Evolutionary conservation across 305 asterid genomes (phyloP).

Genomic region (Ilex paraguariensis): DNA sequence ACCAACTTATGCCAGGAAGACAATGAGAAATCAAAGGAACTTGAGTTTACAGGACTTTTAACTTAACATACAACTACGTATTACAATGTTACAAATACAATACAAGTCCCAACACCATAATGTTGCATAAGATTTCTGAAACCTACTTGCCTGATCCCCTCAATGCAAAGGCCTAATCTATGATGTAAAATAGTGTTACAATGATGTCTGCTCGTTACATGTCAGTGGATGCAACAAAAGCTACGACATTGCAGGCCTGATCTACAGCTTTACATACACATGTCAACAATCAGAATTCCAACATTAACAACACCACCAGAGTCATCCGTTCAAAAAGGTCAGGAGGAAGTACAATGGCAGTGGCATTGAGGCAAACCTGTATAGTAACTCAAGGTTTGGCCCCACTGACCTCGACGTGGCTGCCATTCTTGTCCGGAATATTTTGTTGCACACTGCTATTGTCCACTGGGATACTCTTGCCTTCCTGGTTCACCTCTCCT

Average conservation of each 20-base stretch:
- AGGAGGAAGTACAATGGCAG: not conserved
- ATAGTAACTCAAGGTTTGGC: not conserved
- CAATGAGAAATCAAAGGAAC: no score
- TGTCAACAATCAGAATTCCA: constrained; percentile 1
- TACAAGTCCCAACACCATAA: not conserved
- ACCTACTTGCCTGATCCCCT: not conserved
- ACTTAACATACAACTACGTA: not conserved
- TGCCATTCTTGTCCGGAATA: not conserved
- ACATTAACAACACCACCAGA: not conserved
- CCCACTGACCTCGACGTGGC: not conserved
- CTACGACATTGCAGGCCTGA: not conserved
- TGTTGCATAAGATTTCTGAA: not conserved
- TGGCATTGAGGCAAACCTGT: not conserved
- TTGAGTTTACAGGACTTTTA: not conserved
- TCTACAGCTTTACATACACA: not conserved
- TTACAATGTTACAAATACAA: not conserved
- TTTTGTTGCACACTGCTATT: not conserved
- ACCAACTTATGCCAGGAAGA: no score
- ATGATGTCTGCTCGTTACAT: no score
- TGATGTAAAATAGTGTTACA: no score
- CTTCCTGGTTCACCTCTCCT: not conserved
- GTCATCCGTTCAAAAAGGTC: not conserved
- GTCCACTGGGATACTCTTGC: not conserved
- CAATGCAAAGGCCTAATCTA: not conserved
- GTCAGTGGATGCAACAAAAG: no score